Conservation (phyloP, 306 rosid species). For the Begonia fuchsioides region DNA sequence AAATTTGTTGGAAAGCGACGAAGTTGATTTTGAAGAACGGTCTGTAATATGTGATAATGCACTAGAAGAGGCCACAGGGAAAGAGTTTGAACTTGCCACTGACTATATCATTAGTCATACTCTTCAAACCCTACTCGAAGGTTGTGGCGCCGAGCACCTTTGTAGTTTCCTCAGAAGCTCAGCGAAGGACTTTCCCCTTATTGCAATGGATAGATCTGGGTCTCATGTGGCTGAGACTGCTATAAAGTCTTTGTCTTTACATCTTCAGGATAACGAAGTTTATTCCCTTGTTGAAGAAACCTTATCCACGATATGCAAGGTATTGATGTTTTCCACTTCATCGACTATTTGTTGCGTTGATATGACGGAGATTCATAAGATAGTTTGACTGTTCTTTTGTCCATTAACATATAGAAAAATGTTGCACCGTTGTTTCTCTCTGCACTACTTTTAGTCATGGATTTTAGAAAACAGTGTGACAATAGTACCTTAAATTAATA, state of each 20-base stretch:
- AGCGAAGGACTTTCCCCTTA: slow-evolving; percentile 43
- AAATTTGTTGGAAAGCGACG: slow-evolving; percentile 49
- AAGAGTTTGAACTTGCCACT: slow-evolving; percentile 72
- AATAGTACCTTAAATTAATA: too few species aligned
- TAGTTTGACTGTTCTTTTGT: neutral
- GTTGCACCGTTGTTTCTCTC: too few species aligned
- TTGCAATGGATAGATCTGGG: slow-evolving; percentile 83
- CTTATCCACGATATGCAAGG: slow-evolving; percentile 57
- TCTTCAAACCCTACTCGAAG: slow-evolving; percentile 60
- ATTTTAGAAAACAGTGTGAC: too few species aligned
- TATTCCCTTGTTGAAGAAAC: slow-evolving; percentile 43
- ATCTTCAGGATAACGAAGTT: slow-evolving; percentile 36
- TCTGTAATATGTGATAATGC: slow-evolving; percentile 66
- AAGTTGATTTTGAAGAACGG: slow-evolving; percentile 56
- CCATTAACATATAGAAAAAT: too few species aligned
- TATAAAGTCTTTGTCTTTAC: slow-evolving; percentile 41
- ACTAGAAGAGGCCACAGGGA: slow-evolving; percentile 68
- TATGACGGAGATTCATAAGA: neutral
- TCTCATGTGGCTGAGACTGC: slow-evolving; percentile 85
- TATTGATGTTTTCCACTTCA: neutral
- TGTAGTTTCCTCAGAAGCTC: slow-evolving; percentile 50
- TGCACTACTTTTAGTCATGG: too few species aligned
- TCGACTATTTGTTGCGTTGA: neutral
- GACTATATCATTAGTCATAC: slow-evolving; percentile 87
- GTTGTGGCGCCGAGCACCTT: slow-evolving; percentile 37